A percentile compares a stretch with the other conserved stretches of the same genome.
Evolutionary conservation across 306 rosid species (phyloP).

Genomic region (Rosa chinensis): DNA sequence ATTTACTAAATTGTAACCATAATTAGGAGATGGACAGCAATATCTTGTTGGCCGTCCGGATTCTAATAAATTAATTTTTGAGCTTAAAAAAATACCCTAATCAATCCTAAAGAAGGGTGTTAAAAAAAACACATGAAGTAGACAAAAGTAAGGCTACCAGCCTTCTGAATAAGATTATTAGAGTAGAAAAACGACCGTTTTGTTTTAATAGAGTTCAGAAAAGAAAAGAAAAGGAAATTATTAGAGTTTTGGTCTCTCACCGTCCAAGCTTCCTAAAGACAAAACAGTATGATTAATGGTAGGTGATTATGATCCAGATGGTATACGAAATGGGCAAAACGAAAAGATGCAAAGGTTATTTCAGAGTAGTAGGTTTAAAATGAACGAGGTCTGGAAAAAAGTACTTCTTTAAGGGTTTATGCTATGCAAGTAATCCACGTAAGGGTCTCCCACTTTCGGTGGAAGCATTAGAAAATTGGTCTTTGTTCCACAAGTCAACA

Average conservation of each 20-base stretch:
- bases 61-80: no score
- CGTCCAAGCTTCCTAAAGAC: slow-evolving; percentile 8
- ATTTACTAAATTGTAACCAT: no score
- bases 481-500: slow-evolving; percentile 54
- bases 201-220: no score
- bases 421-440: slow-evolving; percentile 42
- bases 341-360: neutral
- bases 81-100: no score
- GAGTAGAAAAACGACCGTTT: no score
- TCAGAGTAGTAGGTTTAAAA: neutral
- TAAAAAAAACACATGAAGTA: no score
- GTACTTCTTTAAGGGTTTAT: slow-evolving; percentile 8
- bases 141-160: no score
- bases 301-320: neutral
- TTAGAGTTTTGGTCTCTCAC: neutral
- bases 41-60: no score
- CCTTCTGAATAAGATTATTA: no score
- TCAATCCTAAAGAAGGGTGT: no score
- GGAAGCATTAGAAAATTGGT: slow-evolving; percentile 25
- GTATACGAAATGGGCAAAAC: neutral
- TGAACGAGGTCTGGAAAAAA: neutral
- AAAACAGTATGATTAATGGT: neutral
- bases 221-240: neutral
- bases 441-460: slow-evolving; percentile 59
- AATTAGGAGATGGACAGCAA: no score